A percentile compares a stretch with the other conserved stretches of the same genome.
Conservation (phyloP, 2,329 filamentous ascomycete species). For the Huntiella abstrusa region DNA sequence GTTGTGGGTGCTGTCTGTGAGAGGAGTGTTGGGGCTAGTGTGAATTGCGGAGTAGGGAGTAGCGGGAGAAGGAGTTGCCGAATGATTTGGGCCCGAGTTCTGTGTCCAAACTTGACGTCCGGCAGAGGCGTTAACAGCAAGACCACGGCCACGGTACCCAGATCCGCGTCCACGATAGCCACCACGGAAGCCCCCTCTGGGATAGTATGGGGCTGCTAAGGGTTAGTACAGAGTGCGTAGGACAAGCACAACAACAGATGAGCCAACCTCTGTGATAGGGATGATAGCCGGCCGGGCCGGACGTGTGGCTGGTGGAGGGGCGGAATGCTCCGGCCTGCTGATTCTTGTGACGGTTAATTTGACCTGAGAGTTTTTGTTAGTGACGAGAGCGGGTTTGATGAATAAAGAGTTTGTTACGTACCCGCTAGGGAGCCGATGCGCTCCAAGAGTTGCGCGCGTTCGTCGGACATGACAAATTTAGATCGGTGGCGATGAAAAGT, state of each 20-base stretch:
- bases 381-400: not conserved
- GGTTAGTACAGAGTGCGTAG: not conserved
- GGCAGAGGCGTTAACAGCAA: conserved; percentile 17
- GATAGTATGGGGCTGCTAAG: conserved; percentile 5
- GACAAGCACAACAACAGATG: not conserved
- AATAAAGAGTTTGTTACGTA: conserved; percentile 15
- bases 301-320: not conserved
- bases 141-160: not conserved
- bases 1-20: conserved; percentile 56
- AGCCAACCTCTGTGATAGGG: conserved; percentile 20
- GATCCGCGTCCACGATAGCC: conserved; percentile 19
- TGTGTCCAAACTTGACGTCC: conserved; percentile 3
- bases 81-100: conserved; percentile 12
- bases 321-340: conserved; percentile 26
- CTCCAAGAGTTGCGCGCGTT: conserved; percentile 30
- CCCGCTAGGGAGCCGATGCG: conserved; percentile 34
- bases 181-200: conserved; percentile 14
- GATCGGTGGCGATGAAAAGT: too few species aligned
- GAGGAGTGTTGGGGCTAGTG: conserved; percentile 57
- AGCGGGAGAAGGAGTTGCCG: conserved; percentile 17
- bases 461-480: conserved; percentile 19
- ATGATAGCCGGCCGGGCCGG: conserved; percentile 13
- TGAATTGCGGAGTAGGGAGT: conserved; percentile 43
- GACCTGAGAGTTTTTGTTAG: conserved; percentile 28
- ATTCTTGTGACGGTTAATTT: conserved; percentile 65